Evolutionary conservation across 176 grass and related monocot genomes (phyloP), one percentile per base, ranked within the genome.

Genomic region (Musa troglodytarum): DNA sequence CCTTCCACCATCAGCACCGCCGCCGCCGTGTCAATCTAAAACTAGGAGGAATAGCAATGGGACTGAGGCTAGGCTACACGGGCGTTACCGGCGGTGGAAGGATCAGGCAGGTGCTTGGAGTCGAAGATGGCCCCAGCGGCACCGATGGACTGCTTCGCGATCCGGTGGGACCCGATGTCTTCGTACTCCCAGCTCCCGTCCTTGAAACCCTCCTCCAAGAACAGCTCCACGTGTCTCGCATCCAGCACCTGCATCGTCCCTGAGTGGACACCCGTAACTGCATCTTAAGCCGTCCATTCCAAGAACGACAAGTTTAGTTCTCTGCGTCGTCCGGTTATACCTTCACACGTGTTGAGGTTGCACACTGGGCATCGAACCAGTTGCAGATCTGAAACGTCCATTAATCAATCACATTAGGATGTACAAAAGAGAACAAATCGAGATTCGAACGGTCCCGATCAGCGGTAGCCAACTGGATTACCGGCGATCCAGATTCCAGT

Each of bases 401-500:
- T 34, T 49, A 25, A 21, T 25, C 22, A 22, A 21, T 25, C 22
- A 22, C 21, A 66, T 65, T 26, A 25, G 56, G 29, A 17, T 58
- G 21, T 50, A 2, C 8, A 20, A 15, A 54, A 50, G 25, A 70
- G 64, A 54, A n/a, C 10, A 24, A 50, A 58, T 52, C n/a, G 52
- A 43, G 53, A 70, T 21, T 51, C 55, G 19, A 20, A 23, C 25
- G 51, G 24, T 69, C 50, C 4, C 26, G 28, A 75, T 16, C 9
- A 12, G 21, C 5, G 22, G 21, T 49, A 19, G 50, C 3, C 29
- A 7, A 16, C 77, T 49, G 56, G 34, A 19, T 70, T 79, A 91
- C 95, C 95, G 1, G 90, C 87, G 49, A 98, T 93, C 95, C 95
- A 98, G 86, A 93, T 89, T 69, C 95, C 95, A 2, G 80, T 77